phyloP scores from a whole-genome alignment of 2,329 filamentous ascomycete species.

The Ophiobolus disseminans region DNA sequence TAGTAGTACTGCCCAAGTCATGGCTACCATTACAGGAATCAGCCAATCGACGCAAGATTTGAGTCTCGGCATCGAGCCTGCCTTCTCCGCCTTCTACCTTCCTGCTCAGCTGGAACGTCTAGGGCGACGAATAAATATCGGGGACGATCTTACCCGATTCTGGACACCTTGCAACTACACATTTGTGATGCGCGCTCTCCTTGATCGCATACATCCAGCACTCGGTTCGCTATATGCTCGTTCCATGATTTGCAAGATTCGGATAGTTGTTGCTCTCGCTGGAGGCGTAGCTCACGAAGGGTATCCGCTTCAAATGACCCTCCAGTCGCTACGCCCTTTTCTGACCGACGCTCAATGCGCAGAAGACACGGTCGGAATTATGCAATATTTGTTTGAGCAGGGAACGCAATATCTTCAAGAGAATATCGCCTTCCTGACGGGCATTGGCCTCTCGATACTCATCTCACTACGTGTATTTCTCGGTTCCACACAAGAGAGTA shows the following conservation, averaged over 20 bases:
- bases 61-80: conserved; percentile 83
- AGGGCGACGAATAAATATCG: conserved; percentile 73
- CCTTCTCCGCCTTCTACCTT: conserved; percentile 80
- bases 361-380: conserved; percentile 86
- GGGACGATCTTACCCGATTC: conserved; percentile 66
- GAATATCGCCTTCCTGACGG: conserved; percentile 78
- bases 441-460: conserved; percentile 79
- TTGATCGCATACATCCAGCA: conserved; percentile 82
- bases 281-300: conserved; percentile 74
- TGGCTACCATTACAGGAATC: conserved; percentile 73
- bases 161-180: conserved; percentile 80
- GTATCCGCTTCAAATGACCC: conserved; percentile 88
- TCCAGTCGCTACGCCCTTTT: conserved; percentile 80
- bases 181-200: conserved; percentile 75
- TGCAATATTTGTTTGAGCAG: conserved; percentile 78
- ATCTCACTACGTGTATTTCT: conserved; percentile 80
- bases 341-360: conserved; percentile 85
- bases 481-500: conserved; percentile 75
- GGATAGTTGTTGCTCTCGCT: conserved; percentile 80
- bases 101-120: conserved; percentile 77
- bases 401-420: conserved; percentile 70
- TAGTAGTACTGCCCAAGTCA: conserved; percentile 65
- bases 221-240: conserved; percentile 87
- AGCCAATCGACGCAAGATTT: conserved; percentile 70
- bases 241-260: conserved; percentile 83